Evolutionary conservation across 768 basidiomycete genomes (phyloP), one percentile per base, ranked within the genome.

Genomic region (Lactifluus volemus): DNA sequence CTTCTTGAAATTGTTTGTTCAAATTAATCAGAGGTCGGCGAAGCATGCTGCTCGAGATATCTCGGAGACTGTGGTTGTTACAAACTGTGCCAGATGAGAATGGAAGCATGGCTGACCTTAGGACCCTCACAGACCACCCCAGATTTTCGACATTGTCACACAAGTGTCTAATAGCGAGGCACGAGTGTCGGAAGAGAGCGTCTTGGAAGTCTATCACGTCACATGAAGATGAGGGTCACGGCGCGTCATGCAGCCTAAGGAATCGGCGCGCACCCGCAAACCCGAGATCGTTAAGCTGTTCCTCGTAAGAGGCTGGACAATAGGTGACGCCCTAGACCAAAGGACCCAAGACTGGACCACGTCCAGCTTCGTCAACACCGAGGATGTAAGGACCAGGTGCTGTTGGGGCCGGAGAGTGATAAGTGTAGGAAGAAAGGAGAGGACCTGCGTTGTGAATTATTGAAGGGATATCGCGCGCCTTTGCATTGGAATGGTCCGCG

Each of bases 321-420:
- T 92, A 98, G 0, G 97, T 94, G 29, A 96, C 84, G 7, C 90
- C 96, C 68, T 99, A 25, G 25, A 25, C 25, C 25, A 25, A 25
- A 25, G 25, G 25, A 25, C 25, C 25, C 25, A 25, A 25, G 98
- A 96, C 96, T 21, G 96, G 97, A 0, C 97, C 97, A 57, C 97
- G 80, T 0, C 97, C 97, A 0, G 97, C 97, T 71, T 99, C 97
- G 72, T 99, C 97, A n/a, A 99, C 94, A 25, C 97, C 97, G 53
- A 99, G 86, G 52, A 98, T 91, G 75, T 95, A 97, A 0, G 89
- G 88, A 0, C 91, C 91, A 1, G 72, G 59, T 0, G 84, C 80
- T 0, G 85, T 86, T 2, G 91, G 90, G 0, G 71, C 80, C 1
- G 83, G 79, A 0, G 89, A 88, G 70, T 91, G 88, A 69, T 89